Base-by-base conservation (phyloP, 345 rosid genomes). In the Populus deltoides region DNA sequence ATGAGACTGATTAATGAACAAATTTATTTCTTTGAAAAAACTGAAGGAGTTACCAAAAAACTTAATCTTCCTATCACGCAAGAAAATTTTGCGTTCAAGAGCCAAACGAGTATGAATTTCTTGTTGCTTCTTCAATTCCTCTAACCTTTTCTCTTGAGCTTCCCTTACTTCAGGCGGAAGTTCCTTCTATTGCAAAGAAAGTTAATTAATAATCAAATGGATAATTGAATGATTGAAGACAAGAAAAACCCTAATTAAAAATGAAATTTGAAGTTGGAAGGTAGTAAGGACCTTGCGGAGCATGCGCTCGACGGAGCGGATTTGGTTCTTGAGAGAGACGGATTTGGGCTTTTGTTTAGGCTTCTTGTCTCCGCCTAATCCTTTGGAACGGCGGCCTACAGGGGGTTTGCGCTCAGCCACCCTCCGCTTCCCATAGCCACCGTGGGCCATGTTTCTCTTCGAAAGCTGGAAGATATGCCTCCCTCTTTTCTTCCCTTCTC, bases 241-340 rank as follows among this genome's bases (percentile, higher is more conserved):
- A 4, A 11, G 3, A 33, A 27, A 47, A 45, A n/a, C 24, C 24
- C 53, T 70, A 70, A 12, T n/a, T 18, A 7, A 25, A 65, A 31
- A 47, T 25, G 29, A 74, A 62, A 65, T 9, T 61, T 43, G 17
- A 7, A 3, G 25, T 20, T 9, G 9, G n/a, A 62, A 16, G 3
- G 59, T 6, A 12, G 12, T 22, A 72, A 9, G 12, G 45, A 41
- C 99, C 94, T 94, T 97, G 77, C 98, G 98, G 66, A 97, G 98
- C 90, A 97, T 90, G 35, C 99, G 99, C 71, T 91, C 99, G 43
- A 88, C 73, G 79, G 98, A 94, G 78, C 99, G 98, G 74, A 92
- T 92, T 89, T 97, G 99, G 77, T 97, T 96, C 87, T 92, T 96
- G 77, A 91, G 87, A 29, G 98, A 88, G 74, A 94, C 93, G 70